These are phyloP conservation scores for Neurospora sp. DNA, from an alignment of 495 filamentous ascomycete genomes.

Conservation along the genomic window DNA sequence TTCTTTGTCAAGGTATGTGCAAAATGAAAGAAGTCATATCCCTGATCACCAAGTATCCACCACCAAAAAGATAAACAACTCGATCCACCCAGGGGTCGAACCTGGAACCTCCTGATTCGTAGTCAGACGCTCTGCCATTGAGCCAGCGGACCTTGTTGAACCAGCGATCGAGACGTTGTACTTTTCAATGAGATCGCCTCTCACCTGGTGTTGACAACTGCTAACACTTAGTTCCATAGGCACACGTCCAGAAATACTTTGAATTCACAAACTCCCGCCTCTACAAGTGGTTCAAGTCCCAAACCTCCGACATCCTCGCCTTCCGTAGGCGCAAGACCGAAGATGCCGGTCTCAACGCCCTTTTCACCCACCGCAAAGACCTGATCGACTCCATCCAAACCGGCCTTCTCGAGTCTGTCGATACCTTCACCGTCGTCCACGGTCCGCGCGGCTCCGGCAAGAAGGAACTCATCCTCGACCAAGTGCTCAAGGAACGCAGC, in stretches of 20 bases:
- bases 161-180: background rate
- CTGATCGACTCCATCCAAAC: conserved; percentile 70
- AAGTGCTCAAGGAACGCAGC: conserved; percentile 64
- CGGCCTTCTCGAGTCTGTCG: conserved; percentile 79
- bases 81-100: background rate
- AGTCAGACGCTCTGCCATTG: background rate
- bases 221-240: conserved; percentile 15
- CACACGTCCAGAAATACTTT: conserved; percentile 70
- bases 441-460: conserved; percentile 90
- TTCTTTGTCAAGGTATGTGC: conserved; percentile 65
- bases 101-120: background rate
- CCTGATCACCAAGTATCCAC: background rate
- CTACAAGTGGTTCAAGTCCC: conserved; percentile 70
- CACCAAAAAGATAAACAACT: background rate
- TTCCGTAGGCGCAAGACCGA: conserved; percentile 43
- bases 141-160: background rate
- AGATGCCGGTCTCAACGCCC: conserved; percentile 60
- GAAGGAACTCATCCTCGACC: conserved; percentile 75
- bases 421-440: conserved; percentile 91
- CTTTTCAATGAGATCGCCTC: background rate
- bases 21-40: background rate
- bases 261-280: conserved; percentile 60
- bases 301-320: conserved; percentile 59
- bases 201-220: no score
- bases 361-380: conserved; percentile 81